Evolutionary conservation across 805 yeast species (phyloP), one percentile per base, ranked within the genome.

Genomic region (Candida stauntonica): DNA sequence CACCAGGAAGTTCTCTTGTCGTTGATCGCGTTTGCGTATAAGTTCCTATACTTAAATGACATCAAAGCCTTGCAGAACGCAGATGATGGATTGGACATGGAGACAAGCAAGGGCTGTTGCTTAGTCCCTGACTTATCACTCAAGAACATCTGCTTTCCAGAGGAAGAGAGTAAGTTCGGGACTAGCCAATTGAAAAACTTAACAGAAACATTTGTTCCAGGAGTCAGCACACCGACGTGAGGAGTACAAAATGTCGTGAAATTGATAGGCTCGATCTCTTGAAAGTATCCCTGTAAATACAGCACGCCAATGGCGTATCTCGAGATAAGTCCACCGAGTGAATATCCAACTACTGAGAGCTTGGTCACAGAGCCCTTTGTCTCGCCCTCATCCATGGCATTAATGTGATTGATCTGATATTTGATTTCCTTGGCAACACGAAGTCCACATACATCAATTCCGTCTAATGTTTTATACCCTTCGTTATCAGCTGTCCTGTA

Each of bases 1-100:
- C 84, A 86, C 81, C 86, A 87, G 13, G 85, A 73, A 4, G 94
- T 79, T 48, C 95, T 73, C 47, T 79, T 79, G 61, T 86, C 96
- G 46, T 86, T 84, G 41, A 80, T 73, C 29, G 84, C 72, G 60
- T 87, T 87, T 5, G 93, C 84, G 54, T 86, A 85, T 31, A 86
- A 60, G 5, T 78, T 59, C 30, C 70, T 68, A 46, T 73, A 57
- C 42, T 70, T 61, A 63, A 86, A 87, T 23, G 43, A 41, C 20
- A 64, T 48, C 29, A 86, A 64, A 1, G 79, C 83, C 45, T 69
- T 67, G 55, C 60, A 72, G 55, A 84, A 86, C 5, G 73, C 66
- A 0, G 91, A 75, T 23, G 65, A 61, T 2, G 76, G 74, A 40
- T 72, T 70, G 0, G 93, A 73, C 88, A 86, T 79, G 56, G 77